Base-by-base conservation (phyloP, 768 basidiomycete genomes). In the Rhizopogon vinicolor region DNA sequence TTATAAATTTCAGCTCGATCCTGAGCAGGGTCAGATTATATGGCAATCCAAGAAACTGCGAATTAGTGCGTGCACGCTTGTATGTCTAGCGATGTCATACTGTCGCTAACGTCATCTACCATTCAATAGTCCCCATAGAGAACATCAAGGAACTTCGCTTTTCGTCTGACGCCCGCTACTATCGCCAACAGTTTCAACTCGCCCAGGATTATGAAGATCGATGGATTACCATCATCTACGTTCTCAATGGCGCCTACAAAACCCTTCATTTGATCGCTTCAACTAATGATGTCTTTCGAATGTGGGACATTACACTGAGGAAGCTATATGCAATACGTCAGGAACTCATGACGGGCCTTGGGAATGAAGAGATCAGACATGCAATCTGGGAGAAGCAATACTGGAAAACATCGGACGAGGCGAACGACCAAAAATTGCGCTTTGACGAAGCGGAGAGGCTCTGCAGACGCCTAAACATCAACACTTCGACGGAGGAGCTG, bases 141-240 rank as follows among this genome's bases (percentile, higher is more conserved):
- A 79, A 82, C 60, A 90, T 97, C 69, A 89, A 91, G 53, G 94
- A 96, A 65, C 80, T 97, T 29, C 86, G 94, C 14, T 78, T 85
- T 0, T 89, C 87, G 13, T 64, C 78, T 5, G 85, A 91, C 33
- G 84, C 88, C 2, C 76, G 80, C 18, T 85, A 86, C 67, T 86
- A 91, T 65, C 83, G 86, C 52, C 77, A 82, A 46, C 85, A 85
- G 62, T 87, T 87, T 71, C 81, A 83, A 63, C 75, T 85, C 41
- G 74, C 87, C 0, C 70, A 75, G 46, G 80, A 83, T 51, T 78
- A 79, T 55, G 86, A 89, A 61, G 74, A 80, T 40, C 78, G 85
- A 18, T 96, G 92, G 91, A 79, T 96, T 60, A 91, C 93, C 0
- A 83, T 91, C 67, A 83, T 93, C 58, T 93, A 95, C 63, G 82